Percentiles rank a stretch among this genome's conserved stretches.
Evolutionary conservation across 441 rosid species (phyloP).

Genomic region (Bocquillonia castaneifolia): DNA sequence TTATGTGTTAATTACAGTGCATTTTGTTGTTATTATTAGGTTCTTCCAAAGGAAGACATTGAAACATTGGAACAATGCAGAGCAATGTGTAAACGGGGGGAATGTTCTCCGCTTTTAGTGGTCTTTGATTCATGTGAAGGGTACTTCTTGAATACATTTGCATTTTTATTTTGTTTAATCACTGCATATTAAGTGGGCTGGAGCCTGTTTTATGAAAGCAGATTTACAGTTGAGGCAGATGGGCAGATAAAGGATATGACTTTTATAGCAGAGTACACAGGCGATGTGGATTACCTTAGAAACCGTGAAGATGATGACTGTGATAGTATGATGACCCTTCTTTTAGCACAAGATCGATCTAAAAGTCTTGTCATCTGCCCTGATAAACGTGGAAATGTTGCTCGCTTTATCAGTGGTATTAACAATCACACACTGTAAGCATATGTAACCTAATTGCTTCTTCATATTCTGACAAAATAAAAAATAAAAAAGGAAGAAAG

Average conservation of each 20-base stretch:
- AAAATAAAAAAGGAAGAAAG: not conserved
- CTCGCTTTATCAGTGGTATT: slow-evolving; percentile 82
- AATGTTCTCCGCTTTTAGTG: slow-evolving; percentile 73
- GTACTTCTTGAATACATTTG: slow-evolving; percentile 34
- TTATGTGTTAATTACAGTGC: slow-evolving; percentile 9
- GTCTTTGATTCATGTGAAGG: slow-evolving; percentile 85
- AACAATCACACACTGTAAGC: slow-evolving; percentile 77
- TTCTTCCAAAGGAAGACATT: slow-evolving; percentile 69
- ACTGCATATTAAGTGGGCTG: slow-evolving; percentile 11
- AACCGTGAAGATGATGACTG: slow-evolving; percentile 78
- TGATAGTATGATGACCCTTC: slow-evolving; percentile 90
- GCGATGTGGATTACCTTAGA: slow-evolving; percentile 74
- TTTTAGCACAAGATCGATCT: slow-evolving; percentile 57
- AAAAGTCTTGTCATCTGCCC: slow-evolving; percentile 78
- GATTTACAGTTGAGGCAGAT: slow-evolving; percentile 81
- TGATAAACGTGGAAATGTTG: slow-evolving; percentile 79
- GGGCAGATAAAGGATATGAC: slow-evolving; percentile 78
- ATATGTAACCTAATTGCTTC: slow-evolving; percentile 14
- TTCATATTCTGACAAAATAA: not conserved
- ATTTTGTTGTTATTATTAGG: slow-evolving; percentile 29
- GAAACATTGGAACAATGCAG: slow-evolving; percentile 66
- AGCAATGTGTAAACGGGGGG: slow-evolving; percentile 67
- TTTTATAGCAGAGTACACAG: slow-evolving; percentile 71
- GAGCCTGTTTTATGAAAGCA: slow-evolving; percentile 36
- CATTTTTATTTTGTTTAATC: slow-evolving; percentile 8